Evolutionary conservation across 1,284 basidiomycete genomes (phyloP), one percentile per base, ranked within the genome.

Genomic region (Leccinum laetum): DNA sequence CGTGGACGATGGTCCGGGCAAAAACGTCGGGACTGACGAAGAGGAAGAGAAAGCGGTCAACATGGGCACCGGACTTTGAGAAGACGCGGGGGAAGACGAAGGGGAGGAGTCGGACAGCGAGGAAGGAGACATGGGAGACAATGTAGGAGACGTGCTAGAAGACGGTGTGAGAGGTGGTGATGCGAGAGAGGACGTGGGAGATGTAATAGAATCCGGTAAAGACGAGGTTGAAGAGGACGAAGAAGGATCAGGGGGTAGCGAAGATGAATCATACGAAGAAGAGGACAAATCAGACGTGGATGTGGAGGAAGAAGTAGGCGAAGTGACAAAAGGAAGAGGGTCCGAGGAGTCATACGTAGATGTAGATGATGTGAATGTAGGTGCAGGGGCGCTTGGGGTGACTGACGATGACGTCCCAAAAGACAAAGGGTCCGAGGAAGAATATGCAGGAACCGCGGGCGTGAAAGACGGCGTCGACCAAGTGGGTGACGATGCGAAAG

Each of bases 191-290:
- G 41, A 26, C 13, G 58, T 24, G 14, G 58, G 21, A 18, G 69
- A 32, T 52, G 26, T 7, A 21, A 16, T 39, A 24, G 57, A 39
- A 11, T 49, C 60, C 55, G 55, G 13, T 29, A 29, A 0, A 29
- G 46, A 52, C 5, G n/a, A 21, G 18, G 46, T 21, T 7, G 21
- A 16, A 32, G 35, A 53, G 3, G 58, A 56, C 3, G 24, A 52
- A 32, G 44, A 56, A 4, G 24, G 24, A 3, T 46, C 49, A 9
- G 64, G 35, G 4, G 32, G n/a, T 1, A 63, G 55, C 21, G 64
- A 59, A n/a, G 65, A 65, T 4, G 26, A 21, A 11, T 35, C 53
- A 41, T 63, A 21, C 13, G 57, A 61, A 35, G 67, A 49, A 18
- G 61, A 59, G 44, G 44, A 18, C 44, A 46, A 2, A 18, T 46